Conservation (phyloP, 2,329 filamentous ascomycete species). For the Colletotrichum sansevieriae region DNA sequence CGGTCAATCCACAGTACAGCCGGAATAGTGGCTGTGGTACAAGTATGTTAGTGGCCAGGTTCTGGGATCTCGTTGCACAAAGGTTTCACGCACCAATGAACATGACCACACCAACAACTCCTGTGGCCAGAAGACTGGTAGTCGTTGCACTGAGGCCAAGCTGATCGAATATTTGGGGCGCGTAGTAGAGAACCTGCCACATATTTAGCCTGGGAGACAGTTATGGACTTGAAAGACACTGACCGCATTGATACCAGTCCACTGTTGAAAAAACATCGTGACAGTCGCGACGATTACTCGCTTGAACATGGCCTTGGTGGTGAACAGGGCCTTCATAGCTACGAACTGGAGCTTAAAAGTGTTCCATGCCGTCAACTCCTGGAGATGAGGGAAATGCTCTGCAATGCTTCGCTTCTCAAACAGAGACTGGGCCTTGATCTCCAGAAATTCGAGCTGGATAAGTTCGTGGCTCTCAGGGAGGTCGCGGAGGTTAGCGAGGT, state of each 20-base stretch:
- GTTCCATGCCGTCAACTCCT: conserved; percentile 71
- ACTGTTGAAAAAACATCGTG: conserved; percentile 58
- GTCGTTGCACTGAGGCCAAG: conserved; percentile 69
- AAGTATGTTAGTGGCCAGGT: not conserved
- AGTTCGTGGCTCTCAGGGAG: conserved; percentile 74
- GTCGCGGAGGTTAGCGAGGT: conserved; percentile 74
- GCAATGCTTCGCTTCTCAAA: conserved; percentile 81
- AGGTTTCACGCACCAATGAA: conserved; percentile 57
- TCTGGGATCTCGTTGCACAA: not conserved
- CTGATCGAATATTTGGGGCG: conserved; percentile 76
- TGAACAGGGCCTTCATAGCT: conserved; percentile 73
- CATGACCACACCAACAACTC: conserved; percentile 79
- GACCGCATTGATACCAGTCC: conserved; percentile 67
- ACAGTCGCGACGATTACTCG: conserved; percentile 74
- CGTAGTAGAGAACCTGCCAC: conserved; percentile 69
- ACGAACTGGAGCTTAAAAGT: conserved; percentile 78
- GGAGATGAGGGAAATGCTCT: conserved; percentile 76
- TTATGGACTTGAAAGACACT: not conserved
- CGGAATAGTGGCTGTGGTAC: conserved; percentile 67
- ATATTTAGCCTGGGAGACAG: no score
- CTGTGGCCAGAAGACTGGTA: conserved; percentile 74
- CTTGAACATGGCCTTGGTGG: conserved; percentile 74
- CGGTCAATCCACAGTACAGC: conserved; percentile 76
- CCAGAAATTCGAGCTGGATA: conserved; percentile 82
- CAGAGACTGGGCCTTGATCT: conserved; percentile 82